These are phyloP conservation scores for Pestalotiopsis sp. DNA, from an alignment of 2,329 filamentous ascomycete genomes.

Conservation along the genomic window DNA sequence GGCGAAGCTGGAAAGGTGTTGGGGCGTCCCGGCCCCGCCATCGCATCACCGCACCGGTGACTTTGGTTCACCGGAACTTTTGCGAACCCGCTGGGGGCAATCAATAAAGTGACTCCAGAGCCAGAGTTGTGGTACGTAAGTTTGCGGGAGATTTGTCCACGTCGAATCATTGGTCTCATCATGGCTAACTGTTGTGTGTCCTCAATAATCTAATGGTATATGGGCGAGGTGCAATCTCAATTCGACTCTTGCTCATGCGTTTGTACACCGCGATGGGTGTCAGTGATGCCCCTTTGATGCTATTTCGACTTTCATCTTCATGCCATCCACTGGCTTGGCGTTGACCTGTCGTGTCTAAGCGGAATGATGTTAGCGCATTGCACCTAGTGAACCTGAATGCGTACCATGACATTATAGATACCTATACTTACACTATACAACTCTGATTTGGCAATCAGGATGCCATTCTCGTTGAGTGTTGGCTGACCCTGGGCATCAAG, in stretches of 20 bases:
- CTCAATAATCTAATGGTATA: too few relatives aligned
- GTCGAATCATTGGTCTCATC: too few relatives aligned
- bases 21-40: not conserved
- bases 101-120: too few relatives aligned
- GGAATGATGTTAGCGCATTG: not conserved
- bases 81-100: too few relatives aligned
- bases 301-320: not conserved
- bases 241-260: too few relatives aligned
- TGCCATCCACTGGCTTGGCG: not conserved
- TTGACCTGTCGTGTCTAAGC: not conserved
- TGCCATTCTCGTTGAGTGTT: constrained; percentile 4
- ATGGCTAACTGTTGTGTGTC: too few relatives aligned
- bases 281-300: not conserved
- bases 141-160: too few relatives aligned
- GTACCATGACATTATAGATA: not conserved
- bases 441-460: constrained; percentile 9
- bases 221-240: too few relatives aligned
- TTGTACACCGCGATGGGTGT: too few relatives aligned
- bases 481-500: constrained; percentile 1
- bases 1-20: too few relatives aligned
- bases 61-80: too few relatives aligned
- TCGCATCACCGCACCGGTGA: not conserved
- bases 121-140: too few relatives aligned
- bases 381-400: not conserved
- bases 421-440: constrained; percentile 8